Evolutionary conservation across 345 rosid genomes (phyloP), one percentile per base, ranked within the genome.

Genomic region (Syzygium grande): DNA sequence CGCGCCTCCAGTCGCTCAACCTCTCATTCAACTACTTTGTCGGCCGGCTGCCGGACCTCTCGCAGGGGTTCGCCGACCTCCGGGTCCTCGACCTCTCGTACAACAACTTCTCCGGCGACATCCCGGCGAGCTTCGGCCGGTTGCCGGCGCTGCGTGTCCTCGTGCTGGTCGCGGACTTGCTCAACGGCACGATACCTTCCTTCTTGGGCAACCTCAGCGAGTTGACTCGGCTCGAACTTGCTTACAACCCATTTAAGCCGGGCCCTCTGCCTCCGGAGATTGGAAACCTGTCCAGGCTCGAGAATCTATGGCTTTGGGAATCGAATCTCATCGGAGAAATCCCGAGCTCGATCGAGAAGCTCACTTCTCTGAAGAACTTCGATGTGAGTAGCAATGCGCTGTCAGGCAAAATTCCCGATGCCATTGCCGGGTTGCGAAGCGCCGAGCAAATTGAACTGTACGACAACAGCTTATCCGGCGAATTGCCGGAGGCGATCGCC

Each of bases 251-350:
- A 5, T 94, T 88, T 85, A 88, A 84, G 85, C 91, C 3, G 51
- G 78, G 94, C 87, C 84, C 91, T 17, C 84, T 96, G 58, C 98
- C 98, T 16, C 27, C 89, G 30, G 89, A 88, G 16, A 78, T 94
- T 5, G 95, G 96, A 34, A 93, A 91, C 77, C 79, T 96, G 55
- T 87, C 91, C 41, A 94, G 94, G 88, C 93, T 96, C 52, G 92
- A 92, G 89, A 10, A 5, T 41, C 90, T 96, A 14, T 92, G 90
- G 85, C 49, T 87, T 23, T 10, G 90, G 27, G 5, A 7, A 2
- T 85, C 94, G 77, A 59, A 88, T 52, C 93, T 95, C 51, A 51
- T 88, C 84, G 97, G 97, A 46, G 93, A 92, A 86, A 93, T 96
- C 51, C 98, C 97, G 0, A 92, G 80, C 10, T 92, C 92, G 3